Conservation (phyloP, 1,284 basidiomycete species). For the Laetiporus sulphureus region DNA sequence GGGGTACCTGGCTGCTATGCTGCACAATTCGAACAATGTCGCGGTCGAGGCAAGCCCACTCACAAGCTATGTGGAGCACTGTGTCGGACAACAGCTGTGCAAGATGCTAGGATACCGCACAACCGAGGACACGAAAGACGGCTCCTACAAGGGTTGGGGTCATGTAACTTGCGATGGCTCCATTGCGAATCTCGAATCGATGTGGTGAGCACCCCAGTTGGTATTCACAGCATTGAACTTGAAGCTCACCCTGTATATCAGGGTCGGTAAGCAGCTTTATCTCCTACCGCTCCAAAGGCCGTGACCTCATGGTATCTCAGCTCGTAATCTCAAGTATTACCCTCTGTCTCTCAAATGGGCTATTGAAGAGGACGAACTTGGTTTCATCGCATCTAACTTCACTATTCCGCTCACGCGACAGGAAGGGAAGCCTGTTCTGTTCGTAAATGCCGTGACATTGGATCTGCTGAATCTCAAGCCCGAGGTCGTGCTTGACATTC, state of each 20-base stretch:
- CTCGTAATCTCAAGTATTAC: slow-evolving; percentile 36
- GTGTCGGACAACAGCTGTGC: slow-evolving; percentile 37
- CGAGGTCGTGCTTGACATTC: slow-evolving; percentile 22
- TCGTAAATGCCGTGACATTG: slow-evolving; percentile 23
- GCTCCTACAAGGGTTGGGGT: slow-evolving; percentile 29
- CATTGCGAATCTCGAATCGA: slow-evolving; percentile 41
- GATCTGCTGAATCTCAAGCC: slow-evolving; percentile 29
- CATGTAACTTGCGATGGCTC: slow-evolving; percentile 40
- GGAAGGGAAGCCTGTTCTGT: slow-evolving; percentile 13
- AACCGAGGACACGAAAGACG: slow-evolving; percentile 1
- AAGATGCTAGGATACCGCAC: slow-evolving; percentile 32
- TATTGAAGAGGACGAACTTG: slow-evolving; percentile 23
- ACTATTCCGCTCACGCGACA: slow-evolving; percentile 12
- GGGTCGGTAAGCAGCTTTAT: slow-evolving; percentile 16
- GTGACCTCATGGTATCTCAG: too few relatives aligned
- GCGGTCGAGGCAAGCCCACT: slow-evolving; percentile 35
- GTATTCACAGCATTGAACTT: background rate
- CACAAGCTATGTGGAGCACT: slow-evolving; percentile 32
- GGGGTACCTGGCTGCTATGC: slow-evolving; percentile 31
- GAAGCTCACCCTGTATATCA: background rate
- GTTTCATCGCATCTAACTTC: slow-evolving; percentile 26
- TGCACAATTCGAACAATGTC: slow-evolving; percentile 41
- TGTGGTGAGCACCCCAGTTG: slow-evolving; percentile 29
- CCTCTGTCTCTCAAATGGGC: slow-evolving; percentile 30
- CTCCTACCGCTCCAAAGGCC: too few relatives aligned